Evolutionary conservation across 495 filamentous ascomycete genomes (phyloP).

Genomic region (Lophiotrema nucula): DNA sequence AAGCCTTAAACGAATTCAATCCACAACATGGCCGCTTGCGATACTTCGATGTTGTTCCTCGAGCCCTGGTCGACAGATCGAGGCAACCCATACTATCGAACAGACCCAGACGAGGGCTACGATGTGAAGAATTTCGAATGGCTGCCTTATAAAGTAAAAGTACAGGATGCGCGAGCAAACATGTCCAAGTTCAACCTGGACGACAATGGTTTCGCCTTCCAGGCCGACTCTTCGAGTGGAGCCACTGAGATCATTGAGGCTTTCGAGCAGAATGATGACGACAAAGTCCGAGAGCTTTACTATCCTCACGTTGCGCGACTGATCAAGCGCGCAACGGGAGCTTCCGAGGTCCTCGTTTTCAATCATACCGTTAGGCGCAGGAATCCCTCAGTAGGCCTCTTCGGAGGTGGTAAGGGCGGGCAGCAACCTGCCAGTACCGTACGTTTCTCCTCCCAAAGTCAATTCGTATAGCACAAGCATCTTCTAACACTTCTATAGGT

Average conservation of each 20-base stretch:
- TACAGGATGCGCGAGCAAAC: not conserved
- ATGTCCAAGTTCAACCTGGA: conserved; percentile 4
- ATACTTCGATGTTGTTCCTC: conserved; percentile 17
- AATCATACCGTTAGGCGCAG: conserved; percentile 5
- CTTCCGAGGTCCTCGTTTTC: conserved; percentile 1
- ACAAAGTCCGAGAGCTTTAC: not conserved
- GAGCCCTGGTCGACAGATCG: conserved; percentile 7
- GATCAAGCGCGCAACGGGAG: not conserved
- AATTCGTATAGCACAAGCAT: no score
- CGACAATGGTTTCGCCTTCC: conserved; percentile 6
- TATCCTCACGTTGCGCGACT: conserved; percentile 6
- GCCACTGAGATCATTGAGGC: not conserved
- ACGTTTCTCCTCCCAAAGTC: no score
- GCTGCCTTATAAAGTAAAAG: not conserved
- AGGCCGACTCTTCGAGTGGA: not conserved
- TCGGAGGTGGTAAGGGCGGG: not conserved
- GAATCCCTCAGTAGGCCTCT: not conserved
- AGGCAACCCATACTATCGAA: conserved; percentile 9
- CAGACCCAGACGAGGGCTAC: not conserved
- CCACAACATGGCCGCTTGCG: no score
- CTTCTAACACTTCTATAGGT: no score
- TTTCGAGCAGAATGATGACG: not conserved
- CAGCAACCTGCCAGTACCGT: conserved; percentile 16
- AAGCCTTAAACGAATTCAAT: no score
- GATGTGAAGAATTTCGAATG: conserved; percentile 14